Evolutionary conservation across 148 eudicot genomes (phyloP).

Genomic region (Amaranthus palmeri): DNA sequence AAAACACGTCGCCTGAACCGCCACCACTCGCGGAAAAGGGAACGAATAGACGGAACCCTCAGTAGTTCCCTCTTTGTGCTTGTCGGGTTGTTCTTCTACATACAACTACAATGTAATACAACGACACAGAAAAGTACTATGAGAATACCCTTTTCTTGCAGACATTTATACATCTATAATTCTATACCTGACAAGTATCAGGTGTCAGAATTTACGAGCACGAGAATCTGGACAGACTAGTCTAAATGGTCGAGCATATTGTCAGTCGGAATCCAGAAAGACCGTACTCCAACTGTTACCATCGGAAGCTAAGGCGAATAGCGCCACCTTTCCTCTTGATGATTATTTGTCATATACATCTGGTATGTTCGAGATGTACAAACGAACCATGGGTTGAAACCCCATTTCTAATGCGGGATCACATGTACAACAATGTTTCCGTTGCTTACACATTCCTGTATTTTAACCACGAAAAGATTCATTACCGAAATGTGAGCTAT

Average conservation of each 20-base stretch:
- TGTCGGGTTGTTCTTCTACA: conserved; percentile 3
- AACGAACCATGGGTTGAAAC: conserved; percentile 6
- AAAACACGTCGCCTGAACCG: neutral
- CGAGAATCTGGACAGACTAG: neutral
- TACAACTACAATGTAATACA: neutral
- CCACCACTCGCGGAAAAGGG: neutral
- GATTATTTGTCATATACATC: conserved; percentile 10
- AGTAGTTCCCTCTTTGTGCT: neutral
- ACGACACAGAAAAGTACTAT: neutral
- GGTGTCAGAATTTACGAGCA: conserved; percentile 20
- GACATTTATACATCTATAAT: conserved; percentile 13
- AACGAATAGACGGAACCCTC: neutral
- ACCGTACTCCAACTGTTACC: conserved; percentile 4
- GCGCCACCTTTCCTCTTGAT: conserved; percentile 15
- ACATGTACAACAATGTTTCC: conserved; percentile 2
- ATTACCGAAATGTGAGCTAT: neutral
- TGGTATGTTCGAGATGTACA: conserved; percentile 10
- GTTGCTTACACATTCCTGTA: conserved; percentile 21
- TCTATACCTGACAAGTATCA: conserved; percentile 14
- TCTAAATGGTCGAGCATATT: conserved; percentile 3
- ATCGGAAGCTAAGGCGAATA: conserved; percentile 15
- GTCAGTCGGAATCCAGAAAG: neutral
- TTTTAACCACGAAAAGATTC: conserved; percentile 7
- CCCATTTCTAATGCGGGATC: neutral
- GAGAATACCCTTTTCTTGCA: neutral